phyloP scores from a whole-genome alignment of 495 filamentous ascomycete genomes.

The Talaromyces liani region DNA sequence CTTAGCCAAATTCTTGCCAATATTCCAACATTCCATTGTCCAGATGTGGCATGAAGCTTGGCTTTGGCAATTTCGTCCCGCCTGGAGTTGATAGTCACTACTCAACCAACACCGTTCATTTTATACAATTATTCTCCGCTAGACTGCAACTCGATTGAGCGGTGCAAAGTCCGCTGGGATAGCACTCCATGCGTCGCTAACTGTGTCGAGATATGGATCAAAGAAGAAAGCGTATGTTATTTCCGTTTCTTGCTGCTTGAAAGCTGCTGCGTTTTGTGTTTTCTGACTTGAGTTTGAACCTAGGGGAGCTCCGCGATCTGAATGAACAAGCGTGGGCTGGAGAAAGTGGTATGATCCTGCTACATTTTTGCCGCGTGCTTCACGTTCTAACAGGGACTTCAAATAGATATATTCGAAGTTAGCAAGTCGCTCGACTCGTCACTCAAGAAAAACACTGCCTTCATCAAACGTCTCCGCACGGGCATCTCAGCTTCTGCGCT shows the following conservation, averaged over 20 bases:
- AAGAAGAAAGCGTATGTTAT: constrained; percentile 65
- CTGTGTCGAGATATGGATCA: constrained; percentile 59
- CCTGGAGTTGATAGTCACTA: constrained; percentile 3
- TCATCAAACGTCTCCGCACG: constrained; percentile 93
- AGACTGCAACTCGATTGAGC: neutral
- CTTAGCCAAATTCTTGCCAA: neutral
- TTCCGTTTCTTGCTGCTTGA: neutral
- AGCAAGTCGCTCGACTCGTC: constrained; percentile 84
- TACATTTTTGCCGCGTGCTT: neutral
- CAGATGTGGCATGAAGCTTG: constrained; percentile 41
- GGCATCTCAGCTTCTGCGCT: constrained; percentile 72
- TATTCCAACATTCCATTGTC: neutral
- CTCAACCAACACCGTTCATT: neutral
- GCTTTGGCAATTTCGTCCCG: constrained; percentile 31
- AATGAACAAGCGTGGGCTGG: constrained; percentile 85
- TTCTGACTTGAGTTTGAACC: constrained; percentile 8
- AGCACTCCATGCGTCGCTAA: constrained; percentile 33
- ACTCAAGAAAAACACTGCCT: constrained; percentile 97
- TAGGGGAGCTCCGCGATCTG: constrained; percentile 83
- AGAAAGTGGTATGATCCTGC: constrained; percentile 59
- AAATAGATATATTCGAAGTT: constrained; percentile 70
- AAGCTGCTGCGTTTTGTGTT: constrained; percentile 14
- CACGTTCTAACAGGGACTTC: constrained; percentile 7
- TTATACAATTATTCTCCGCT: neutral
- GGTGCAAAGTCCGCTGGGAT: neutral